Percentiles rank a stretch among this genome's conserved stretches.
Evolutionary conservation across 441 rosid genomes (phyloP).

Genomic region (Breynia disticha): DNA sequence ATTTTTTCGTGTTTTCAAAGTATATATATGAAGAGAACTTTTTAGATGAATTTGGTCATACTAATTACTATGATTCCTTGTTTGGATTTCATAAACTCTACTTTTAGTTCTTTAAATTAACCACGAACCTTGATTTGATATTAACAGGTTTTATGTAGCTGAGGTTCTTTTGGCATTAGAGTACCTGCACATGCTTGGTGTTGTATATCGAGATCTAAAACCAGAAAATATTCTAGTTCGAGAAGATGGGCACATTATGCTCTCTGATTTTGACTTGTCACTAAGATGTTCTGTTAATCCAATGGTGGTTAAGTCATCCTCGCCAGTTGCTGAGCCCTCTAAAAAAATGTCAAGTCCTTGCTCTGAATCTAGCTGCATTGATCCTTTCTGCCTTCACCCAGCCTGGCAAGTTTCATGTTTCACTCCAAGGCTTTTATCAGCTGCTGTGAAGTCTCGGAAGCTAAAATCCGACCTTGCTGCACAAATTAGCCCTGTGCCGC

Average conservation of each 20-base stretch:
- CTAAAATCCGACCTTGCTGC: conserved; percentile 41
- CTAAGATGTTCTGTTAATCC: conserved; percentile 50
- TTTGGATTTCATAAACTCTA: not conserved
- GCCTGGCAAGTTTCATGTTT: conserved; percentile 70
- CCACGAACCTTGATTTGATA: conserved; percentile 1
- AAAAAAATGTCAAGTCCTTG: conserved; percentile 58
- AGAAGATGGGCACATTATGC: conserved; percentile 84
- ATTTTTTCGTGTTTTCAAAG: no score
- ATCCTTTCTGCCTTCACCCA: conserved; percentile 67
- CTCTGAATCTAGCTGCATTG: conserved; percentile 57
- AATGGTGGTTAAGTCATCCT: conserved; percentile 35
- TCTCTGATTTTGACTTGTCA: conserved; percentile 72
- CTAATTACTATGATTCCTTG: not conserved
- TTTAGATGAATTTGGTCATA: no score
- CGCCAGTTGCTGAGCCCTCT: conserved; percentile 30
- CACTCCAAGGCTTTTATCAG: conserved; percentile 54
- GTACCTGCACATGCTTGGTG: conserved; percentile 84
- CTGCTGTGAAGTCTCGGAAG: conserved; percentile 46
- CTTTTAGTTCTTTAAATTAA: not conserved
- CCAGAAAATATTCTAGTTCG: conserved; percentile 74
- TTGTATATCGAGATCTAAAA: conserved; percentile 68
- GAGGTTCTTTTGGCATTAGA: conserved; percentile 76
- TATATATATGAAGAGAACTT: no score
- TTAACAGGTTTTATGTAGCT: conserved; percentile 58
- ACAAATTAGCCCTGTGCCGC: conserved; percentile 53